Evolutionary conservation across 164 flowering plant genomes (phyloP), one percentile per base, ranked within the genome.

Genomic region (Protea cynaroides): DNA sequence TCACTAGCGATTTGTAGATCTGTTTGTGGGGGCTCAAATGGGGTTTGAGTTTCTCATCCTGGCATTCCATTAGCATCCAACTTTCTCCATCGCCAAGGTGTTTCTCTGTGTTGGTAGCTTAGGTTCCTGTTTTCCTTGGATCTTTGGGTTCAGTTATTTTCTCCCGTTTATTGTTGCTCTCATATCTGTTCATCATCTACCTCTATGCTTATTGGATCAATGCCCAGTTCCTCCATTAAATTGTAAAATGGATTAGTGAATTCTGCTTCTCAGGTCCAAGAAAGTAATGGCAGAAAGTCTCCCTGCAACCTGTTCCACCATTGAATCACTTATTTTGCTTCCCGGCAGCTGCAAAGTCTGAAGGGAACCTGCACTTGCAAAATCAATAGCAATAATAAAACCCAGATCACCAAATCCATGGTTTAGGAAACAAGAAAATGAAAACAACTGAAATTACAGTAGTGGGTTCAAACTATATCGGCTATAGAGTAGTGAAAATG

Each of bases 261-360:
- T n/a, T n/a, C n/a, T n/a, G n/a, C n/a, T n/a, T n/a, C 92, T 86
- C 65, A 86, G 37, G 62, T 84, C 92, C 78, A 85, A 71, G 75
- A 73, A 72, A 25, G 84, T 82, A n/a, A 86, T 18, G 43, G 68
- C 60, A 6, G 82, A 81, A 12, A 86, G 71, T 69, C 68, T 82
- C 52, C 62, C 71, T 15, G 85, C 89, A 24, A 75, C 62, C 64
- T 82, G 73, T 61, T 84, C 86, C 43, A 83, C 86, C 24, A 83
- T 66, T 0, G 84, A 61, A 69, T 82, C 82, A 46, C 83, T 70
- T n/a, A 88, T 78, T 47, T 76, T 80, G 62, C 96, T 86, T 70
- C 85, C 69, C 13, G 86, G 83, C 47, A 88, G 53, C 52, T 78
- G 71, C 68, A 88, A 65, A 9, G 77, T 79, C 58, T 81, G 81